A percentile compares a stretch with the other conserved stretches of the same genome.
phyloP scores from a whole-genome alignment of 2,329 filamentous ascomycete species.

The Xylariaceae sp. region DNA sequence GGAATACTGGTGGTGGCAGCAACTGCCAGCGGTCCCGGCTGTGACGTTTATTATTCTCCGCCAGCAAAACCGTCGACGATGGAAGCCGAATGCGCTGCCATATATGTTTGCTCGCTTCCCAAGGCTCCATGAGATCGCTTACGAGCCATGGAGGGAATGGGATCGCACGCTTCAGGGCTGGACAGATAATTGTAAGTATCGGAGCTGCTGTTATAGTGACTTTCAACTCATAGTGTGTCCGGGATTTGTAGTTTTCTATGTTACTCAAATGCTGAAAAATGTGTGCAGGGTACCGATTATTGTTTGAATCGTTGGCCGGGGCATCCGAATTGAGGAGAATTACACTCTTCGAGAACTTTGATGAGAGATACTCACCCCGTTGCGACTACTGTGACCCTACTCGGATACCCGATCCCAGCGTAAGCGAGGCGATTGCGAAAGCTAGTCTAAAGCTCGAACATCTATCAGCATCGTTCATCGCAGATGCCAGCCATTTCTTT shows the following conservation, averaged over 20 bases:
- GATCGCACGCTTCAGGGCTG: background rate
- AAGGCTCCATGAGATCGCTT: conserved; percentile 38
- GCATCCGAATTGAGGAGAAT: too few species aligned
- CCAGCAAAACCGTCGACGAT: conserved; percentile 40
- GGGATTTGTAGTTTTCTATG: too few species aligned
- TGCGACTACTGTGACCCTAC: conserved; percentile 18
- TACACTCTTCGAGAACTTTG: conserved; percentile 45
- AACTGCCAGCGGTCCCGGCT: conserved; percentile 35
- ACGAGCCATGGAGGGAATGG: conserved; percentile 43
- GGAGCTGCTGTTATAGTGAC: too few species aligned
- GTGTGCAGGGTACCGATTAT: too few species aligned
- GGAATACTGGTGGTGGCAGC: conserved; percentile 35
- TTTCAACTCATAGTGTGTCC: too few species aligned
- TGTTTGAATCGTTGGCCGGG: too few species aligned
- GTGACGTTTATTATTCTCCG: conserved; percentile 41
- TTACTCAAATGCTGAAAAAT: too few species aligned
- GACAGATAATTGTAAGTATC: conserved; percentile 10
- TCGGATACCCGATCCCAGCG: conserved; percentile 27
- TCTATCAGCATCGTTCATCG: conserved; percentile 40
- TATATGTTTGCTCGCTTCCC: conserved; percentile 39
- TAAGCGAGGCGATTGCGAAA: conserved; percentile 33
- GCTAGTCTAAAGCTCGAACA: conserved; percentile 39
- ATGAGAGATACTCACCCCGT: conserved; percentile 38
- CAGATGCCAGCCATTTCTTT: conserved; percentile 42
- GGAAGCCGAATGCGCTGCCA: conserved; percentile 36